These are phyloP conservation scores for Panicum hallii DNA, from an alignment of 202 grass and related monocot species.

Conservation along the genomic window DNA sequence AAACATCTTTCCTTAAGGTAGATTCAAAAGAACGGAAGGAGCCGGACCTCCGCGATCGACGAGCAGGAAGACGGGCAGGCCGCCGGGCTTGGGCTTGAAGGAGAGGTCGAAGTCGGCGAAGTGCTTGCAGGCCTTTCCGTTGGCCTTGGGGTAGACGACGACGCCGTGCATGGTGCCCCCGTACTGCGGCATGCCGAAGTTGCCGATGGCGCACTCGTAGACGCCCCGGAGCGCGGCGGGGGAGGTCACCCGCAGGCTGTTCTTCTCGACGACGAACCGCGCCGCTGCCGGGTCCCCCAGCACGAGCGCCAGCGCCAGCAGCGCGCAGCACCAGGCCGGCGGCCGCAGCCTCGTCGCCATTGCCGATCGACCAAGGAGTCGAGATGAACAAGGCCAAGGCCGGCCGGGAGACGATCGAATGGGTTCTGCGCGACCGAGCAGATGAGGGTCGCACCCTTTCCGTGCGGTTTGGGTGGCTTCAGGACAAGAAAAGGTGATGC, in stretches of 20 bases:
- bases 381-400: not conserved
- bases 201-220: conserved; percentile 86
- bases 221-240: conserved; percentile 66
- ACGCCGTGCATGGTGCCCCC: conserved; percentile 84
- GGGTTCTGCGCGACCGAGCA: not conserved
- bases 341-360: not conserved
- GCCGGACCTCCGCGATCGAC: conserved; percentile 71
- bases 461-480: conserved; percentile 43
- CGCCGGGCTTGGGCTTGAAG: conserved; percentile 71
- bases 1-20: not conserved
- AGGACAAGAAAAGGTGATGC: conserved; percentile 40
- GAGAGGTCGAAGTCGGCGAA: conserved; percentile 62
- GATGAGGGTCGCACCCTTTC: not conserved
- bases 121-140: conserved; percentile 62
- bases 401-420: not conserved
- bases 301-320: not conserved
- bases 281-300: conserved; percentile 46
- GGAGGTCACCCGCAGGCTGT: conserved; percentile 80
- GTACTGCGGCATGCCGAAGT: conserved; percentile 91
- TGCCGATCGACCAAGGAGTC: not conserved
- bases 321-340: not conserved
- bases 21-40: not conserved
- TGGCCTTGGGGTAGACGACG: conserved; percentile 81
- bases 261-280: conserved; percentile 93
- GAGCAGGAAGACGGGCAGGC: conserved; percentile 76